These are phyloP conservation scores for Carex myosuroides DNA, from an alignment of 176 grass and related monocot genomes.

Conservation along the genomic window DNA sequence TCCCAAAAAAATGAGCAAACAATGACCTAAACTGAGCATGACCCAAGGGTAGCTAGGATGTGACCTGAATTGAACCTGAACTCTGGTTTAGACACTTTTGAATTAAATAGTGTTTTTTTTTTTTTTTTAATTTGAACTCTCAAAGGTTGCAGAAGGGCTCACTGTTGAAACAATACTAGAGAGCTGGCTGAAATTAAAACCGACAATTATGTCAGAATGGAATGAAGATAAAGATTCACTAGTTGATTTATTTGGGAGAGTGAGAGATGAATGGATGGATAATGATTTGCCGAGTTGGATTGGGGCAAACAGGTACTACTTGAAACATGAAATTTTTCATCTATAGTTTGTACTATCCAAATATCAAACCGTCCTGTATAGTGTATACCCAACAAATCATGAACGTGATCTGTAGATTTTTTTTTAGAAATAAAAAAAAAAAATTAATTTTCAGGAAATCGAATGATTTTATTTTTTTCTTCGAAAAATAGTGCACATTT, in stretches of 20 bases:
- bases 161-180: constrained; percentile 61
- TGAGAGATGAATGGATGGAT: constrained; percentile 93
- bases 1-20: background rate
- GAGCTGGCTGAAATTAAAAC: constrained; percentile 67
- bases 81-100: background rate
- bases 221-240: constrained; percentile 68
- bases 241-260: constrained; percentile 67
- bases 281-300: constrained; percentile 94
- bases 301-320: constrained; percentile 61
- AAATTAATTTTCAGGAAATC: no score
- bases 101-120: constrained; percentile 19
- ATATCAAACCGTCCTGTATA: background rate
- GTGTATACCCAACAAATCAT: background rate
- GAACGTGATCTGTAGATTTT: background rate
- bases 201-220: constrained; percentile 71
- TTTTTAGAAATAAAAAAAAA: no score
- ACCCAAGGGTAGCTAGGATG: background rate
- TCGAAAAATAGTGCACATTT: no score
- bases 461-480: no score
- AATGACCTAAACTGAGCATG: background rate
- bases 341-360: background rate
- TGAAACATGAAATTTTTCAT: constrained; percentile 11
- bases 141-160: constrained; percentile 86
- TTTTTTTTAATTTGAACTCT: constrained; percentile 29
- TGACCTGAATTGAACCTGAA: background rate